phyloP scores from a whole-genome alignment of 208 protist species.

The Entamoeba histolytica region DNA sequence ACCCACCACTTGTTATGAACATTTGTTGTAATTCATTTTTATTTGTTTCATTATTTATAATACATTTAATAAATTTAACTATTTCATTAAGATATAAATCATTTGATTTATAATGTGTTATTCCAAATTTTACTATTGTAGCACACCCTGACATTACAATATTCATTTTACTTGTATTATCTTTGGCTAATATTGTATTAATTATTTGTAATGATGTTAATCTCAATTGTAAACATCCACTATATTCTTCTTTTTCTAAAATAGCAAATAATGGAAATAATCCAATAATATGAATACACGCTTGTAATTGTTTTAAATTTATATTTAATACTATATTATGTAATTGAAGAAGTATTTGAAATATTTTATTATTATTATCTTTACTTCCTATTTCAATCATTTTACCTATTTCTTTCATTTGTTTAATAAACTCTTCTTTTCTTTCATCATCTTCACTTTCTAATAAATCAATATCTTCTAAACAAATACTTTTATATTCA shows the following conservation, averaged over 20 bases:
- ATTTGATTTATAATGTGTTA: not conserved
- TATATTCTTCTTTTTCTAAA: not conserved
- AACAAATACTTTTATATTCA: too few species aligned
- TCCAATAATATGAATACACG: not conserved
- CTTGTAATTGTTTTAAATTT: too few species aligned
- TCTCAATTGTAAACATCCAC: not conserved
- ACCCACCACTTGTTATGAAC: not conserved
- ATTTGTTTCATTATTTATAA: not conserved
- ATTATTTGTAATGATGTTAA: not conserved
- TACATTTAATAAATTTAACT: not conserved
- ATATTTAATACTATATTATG: too few species aligned
- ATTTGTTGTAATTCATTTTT: not conserved
- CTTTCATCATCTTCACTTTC: too few species aligned
- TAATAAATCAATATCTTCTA: too few species aligned
- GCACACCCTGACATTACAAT: not conserved
- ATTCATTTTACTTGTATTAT: not conserved
- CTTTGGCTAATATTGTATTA: not conserved
- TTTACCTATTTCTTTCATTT: too few species aligned
- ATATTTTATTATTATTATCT: too few species aligned
- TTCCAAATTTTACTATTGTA: not conserved
- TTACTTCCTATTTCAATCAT: too few species aligned
- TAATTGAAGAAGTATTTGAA: too few species aligned
- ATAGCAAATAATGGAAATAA: not conserved
- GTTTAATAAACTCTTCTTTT: too few species aligned
- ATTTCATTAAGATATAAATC: not conserved